Conservation (phyloP, 371 early-diverging fungal species). For the Mucor saturninus region DNA sequence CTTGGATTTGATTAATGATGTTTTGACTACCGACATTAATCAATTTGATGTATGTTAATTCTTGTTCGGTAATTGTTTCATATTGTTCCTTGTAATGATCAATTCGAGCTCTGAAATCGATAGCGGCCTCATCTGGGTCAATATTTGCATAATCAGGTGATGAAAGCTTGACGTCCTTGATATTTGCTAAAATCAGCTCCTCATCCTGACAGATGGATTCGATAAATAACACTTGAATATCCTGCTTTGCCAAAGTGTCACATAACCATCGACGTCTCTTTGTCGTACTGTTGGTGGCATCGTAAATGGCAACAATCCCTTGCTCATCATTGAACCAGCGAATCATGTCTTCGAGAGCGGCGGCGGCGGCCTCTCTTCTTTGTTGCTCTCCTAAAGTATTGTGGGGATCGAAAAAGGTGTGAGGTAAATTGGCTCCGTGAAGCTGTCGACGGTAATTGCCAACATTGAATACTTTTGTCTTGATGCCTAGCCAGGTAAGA, state of each 20-base stretch:
- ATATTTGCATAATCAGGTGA: conserved; percentile 92
- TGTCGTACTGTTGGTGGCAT: conserved; percentile 95
- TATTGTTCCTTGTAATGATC: conserved; percentile 90
- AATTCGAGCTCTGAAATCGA: conserved; percentile 84
- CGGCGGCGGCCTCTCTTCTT: conserved; percentile 82
- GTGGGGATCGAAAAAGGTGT: conserved; percentile 92
- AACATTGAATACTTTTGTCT: conserved; percentile 92
- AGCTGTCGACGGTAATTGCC: conserved; percentile 93
- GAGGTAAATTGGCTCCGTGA: conserved; percentile 82
- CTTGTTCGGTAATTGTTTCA: conserved; percentile 82
- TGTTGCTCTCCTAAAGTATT: conserved; percentile 77
- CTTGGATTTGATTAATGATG: conserved; percentile 88
- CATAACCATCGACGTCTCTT: conserved; percentile 79
- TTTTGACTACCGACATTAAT: conserved; percentile 93
- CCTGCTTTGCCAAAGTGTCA: conserved; percentile 66
- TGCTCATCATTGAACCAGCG: conserved; percentile 84
- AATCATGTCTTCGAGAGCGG: conserved; percentile 91
- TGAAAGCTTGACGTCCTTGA: conserved; percentile 91
- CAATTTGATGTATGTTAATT: conserved; percentile 87
- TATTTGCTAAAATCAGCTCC: conserved; percentile 84
- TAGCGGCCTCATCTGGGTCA: conserved; percentile 70
- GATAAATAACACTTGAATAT: conserved; percentile 92
- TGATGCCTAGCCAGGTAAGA: conserved; percentile 94
- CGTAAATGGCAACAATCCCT: conserved; percentile 90
- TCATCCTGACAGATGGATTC: conserved; percentile 95